Evolutionary conservation across 768 basidiomycete species (phyloP).

Genomic region (Termitomyces bulborhizus): DNA sequence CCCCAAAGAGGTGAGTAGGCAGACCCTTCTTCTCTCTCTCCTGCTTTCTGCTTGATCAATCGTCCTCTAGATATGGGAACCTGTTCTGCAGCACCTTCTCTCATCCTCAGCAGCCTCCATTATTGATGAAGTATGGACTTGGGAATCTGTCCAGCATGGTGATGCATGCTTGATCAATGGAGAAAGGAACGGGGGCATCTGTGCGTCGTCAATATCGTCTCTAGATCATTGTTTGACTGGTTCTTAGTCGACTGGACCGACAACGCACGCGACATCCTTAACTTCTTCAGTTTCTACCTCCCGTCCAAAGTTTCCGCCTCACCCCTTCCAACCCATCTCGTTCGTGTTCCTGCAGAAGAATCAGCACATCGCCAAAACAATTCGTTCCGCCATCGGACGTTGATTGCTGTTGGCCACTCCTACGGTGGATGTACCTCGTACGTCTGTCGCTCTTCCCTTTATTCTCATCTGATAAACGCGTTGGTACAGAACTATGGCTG

Average conservation of each 20-base stretch:
- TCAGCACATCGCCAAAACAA: constrained; percentile 31
- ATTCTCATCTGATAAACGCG: background rate
- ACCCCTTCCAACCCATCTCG: constrained; percentile 46
- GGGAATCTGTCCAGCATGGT: constrained; percentile 83
- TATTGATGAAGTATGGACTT: constrained; percentile 71
- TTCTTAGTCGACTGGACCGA: constrained; percentile 71
- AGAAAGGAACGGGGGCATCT: constrained; percentile 46
- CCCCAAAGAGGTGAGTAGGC: constrained; percentile 64
- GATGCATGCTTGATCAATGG: constrained; percentile 75
- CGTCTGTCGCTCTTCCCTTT: constrained; percentile 21
- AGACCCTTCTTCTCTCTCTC: background rate
- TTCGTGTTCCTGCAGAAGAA: constrained; percentile 38
- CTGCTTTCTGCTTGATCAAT: background rate
- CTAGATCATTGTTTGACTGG: background rate
- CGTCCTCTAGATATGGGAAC: constrained; percentile 68
- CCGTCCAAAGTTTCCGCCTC: constrained; percentile 33
- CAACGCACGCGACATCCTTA: constrained; percentile 69
- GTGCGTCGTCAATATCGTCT: constrained; percentile 30
- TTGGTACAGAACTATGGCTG: constrained; percentile 38
- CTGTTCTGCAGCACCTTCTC: constrained; percentile 50
- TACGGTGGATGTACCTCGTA: constrained; percentile 77
- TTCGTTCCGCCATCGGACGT: constrained; percentile 47
- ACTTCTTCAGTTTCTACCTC: constrained; percentile 66
- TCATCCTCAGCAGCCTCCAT: constrained; percentile 26
- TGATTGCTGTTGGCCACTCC: constrained; percentile 78